A percentile compares a stretch with the other conserved stretches of the same genome.
Conservation (phyloP, 495 filamentous ascomycete genomes). For the Viridothelium virens region DNA sequence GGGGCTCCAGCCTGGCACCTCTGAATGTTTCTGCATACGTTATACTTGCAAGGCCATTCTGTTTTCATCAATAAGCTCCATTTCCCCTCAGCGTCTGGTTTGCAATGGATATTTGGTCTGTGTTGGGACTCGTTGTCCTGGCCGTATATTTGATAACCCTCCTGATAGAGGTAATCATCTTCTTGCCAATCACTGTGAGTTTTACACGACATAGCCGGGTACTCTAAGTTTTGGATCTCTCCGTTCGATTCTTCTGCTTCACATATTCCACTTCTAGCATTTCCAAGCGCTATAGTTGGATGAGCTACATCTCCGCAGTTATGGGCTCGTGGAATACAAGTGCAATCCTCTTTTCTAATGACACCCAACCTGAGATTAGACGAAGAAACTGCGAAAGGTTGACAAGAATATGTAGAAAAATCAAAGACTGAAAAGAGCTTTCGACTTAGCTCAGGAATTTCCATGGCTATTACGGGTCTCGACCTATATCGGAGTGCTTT, state of each 20-base stretch:
- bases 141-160: neutral
- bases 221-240: neutral
- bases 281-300: neutral
- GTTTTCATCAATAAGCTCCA: neutral
- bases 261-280: neutral
- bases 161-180: neutral
- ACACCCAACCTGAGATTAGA: neutral
- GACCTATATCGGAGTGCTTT: neutral
- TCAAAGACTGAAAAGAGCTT: neutral
- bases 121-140: conserved; percentile 2
- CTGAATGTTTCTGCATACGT: neutral
- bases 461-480: neutral
- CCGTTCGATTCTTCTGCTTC: neutral
- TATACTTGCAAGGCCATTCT: neutral
- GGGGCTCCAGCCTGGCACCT: neutral
- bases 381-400: neutral
- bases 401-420: conserved; percentile 1
- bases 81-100: neutral
- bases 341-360: neutral
- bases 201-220: neutral
- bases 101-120: neutral
- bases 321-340: neutral
- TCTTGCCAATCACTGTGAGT: conserved; percentile 4
- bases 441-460: neutral
- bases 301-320: neutral